These are phyloP conservation scores for Penicillium sp. DNA, from an alignment of 2,329 filamentous ascomycete genomes.

Conservation along the genomic window DNA sequence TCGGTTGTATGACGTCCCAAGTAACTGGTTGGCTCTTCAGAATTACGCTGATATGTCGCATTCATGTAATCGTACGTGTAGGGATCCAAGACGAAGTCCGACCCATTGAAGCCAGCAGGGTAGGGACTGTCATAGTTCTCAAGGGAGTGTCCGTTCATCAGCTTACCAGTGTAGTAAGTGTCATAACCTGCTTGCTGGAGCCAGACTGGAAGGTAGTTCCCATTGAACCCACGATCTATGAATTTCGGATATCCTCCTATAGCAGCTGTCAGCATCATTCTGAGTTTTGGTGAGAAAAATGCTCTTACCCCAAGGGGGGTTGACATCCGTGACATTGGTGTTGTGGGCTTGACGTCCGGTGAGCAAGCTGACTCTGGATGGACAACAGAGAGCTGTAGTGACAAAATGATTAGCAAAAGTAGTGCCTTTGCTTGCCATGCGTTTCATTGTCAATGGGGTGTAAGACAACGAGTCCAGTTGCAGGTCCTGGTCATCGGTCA, in stretches of 20 bases:
- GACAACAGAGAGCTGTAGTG: slow-evolving; percentile 67
- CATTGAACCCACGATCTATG: slow-evolving; percentile 51
- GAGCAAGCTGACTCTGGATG: slow-evolving; percentile 63
- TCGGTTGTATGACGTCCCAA: slow-evolving; percentile 59
- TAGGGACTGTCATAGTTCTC: slow-evolving; percentile 49
- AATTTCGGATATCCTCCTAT: slow-evolving; percentile 55
- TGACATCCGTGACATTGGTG: slow-evolving; percentile 65
- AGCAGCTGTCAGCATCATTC: slow-evolving; percentile 28
- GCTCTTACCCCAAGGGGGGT: slow-evolving; percentile 25
- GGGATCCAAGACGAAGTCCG: slow-evolving; percentile 47
- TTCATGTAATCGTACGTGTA: slow-evolving; percentile 67
- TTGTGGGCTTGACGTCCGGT: slow-evolving; percentile 68
- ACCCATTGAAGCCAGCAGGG: slow-evolving; percentile 40
- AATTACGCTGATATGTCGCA: slow-evolving; percentile 61
- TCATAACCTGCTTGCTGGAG: slow-evolving; percentile 53
- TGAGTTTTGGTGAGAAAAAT: too few species aligned
- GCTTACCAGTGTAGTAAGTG: slow-evolving; percentile 56
- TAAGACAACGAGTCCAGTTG: slow-evolving; percentile 62
- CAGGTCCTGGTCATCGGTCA: slow-evolving; percentile 68
- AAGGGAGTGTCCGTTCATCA: slow-evolving; percentile 53
- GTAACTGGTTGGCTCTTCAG: slow-evolving; percentile 55
- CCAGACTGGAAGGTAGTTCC: slow-evolving; percentile 53
- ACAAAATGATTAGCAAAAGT: slow-evolving; percentile 64
- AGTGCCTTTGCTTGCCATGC: slow-evolving; percentile 59
- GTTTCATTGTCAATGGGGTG: slow-evolving; percentile 57